A percentile compares a stretch with the other conserved stretches of the same genome.
Evolutionary conservation across 1,139 yeast genomes (phyloP).

Genomic region (Zygosaccharomyces sapae): DNA sequence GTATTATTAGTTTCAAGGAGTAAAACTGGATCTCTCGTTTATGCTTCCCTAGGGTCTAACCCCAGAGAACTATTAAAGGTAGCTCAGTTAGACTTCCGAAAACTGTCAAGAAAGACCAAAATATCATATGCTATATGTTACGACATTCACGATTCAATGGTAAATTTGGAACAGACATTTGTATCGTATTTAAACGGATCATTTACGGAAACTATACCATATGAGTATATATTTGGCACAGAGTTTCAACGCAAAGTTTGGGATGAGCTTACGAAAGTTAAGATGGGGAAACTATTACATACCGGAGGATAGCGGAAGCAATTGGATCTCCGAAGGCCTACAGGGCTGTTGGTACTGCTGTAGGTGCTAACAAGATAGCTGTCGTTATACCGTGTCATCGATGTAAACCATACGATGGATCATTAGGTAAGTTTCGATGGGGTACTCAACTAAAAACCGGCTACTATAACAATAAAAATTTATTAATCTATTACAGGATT

Average conservation of each 20-base stretch:
- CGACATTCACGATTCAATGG: conserved; percentile 1
- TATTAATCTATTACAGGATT: conserved; percentile 41
- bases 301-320: conserved; percentile 22
- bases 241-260: conserved; percentile 29
- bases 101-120: conserved; percentile 13
- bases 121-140: conserved; percentile 8
- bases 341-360: conserved; percentile 32
- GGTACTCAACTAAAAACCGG: conserved; percentile 22
- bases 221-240: conserved; percentile 31
- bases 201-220: conserved; percentile 5
- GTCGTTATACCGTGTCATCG: conserved; percentile 32
- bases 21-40: conserved; percentile 16
- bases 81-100: conserved; percentile 17
- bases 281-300: conserved; percentile 23
- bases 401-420: conserved; percentile 23
- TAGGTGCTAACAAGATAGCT: conserved; percentile 28
- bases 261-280: conserved; percentile 21
- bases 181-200: conserved; percentile 7
- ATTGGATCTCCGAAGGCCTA: conserved; percentile 22
- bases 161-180: conserved; percentile 7
- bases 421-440: conserved; percentile 27
- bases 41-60: conserved; percentile 22
- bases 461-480: conserved; percentile 16
- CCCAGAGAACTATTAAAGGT: conserved; percentile 12
- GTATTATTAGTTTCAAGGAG: conserved; percentile 17